These are phyloP conservation scores for Catunica adiposa DNA, from an alignment of 2,329 filamentous ascomycete species.

Conservation along the genomic window DNA sequence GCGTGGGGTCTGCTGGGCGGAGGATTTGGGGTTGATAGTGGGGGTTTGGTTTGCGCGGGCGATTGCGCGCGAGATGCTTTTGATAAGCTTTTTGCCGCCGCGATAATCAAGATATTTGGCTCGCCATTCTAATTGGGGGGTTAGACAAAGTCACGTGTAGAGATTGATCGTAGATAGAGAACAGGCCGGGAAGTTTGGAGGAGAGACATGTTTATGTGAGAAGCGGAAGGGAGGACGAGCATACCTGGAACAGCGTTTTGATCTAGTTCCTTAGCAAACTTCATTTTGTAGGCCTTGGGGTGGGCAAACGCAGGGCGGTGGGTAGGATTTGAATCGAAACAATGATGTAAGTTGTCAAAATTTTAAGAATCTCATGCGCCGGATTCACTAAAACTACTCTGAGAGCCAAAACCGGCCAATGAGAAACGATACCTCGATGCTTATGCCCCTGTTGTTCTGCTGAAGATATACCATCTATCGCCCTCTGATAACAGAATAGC, in stretches of 20 bases:
- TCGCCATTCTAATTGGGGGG: slow-evolving; percentile 52
- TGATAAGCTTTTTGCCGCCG: slow-evolving; percentile 85
- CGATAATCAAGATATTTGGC: slow-evolving; percentile 93
- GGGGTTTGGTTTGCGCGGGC: slow-evolving; percentile 42
- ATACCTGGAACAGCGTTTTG: slow-evolving; percentile 68
- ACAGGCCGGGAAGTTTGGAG: not conserved
- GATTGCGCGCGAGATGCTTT: slow-evolving; percentile 60
- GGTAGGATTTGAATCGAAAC: too few species aligned
- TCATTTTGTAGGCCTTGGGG: slow-evolving; percentile 30
- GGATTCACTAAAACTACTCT: too few species aligned
- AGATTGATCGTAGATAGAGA: not conserved
- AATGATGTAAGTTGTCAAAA: not conserved
- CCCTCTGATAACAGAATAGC: too few species aligned
- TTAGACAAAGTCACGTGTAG: not conserved
- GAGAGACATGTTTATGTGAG: not conserved
- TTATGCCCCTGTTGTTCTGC: too few species aligned
- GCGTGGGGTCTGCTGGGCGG: not conserved
- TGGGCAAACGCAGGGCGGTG: not conserved
- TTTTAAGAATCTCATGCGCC: not conserved
- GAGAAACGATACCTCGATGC: too few species aligned
- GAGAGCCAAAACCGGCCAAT: too few species aligned
- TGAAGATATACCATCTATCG: too few species aligned
- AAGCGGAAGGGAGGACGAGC: not conserved
- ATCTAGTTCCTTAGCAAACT: slow-evolving; percentile 64
- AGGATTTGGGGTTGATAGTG: not conserved